Evolutionary conservation across 1,139 yeast species (phyloP).

Genomic region (Yamadazyma taylorii): DNA sequence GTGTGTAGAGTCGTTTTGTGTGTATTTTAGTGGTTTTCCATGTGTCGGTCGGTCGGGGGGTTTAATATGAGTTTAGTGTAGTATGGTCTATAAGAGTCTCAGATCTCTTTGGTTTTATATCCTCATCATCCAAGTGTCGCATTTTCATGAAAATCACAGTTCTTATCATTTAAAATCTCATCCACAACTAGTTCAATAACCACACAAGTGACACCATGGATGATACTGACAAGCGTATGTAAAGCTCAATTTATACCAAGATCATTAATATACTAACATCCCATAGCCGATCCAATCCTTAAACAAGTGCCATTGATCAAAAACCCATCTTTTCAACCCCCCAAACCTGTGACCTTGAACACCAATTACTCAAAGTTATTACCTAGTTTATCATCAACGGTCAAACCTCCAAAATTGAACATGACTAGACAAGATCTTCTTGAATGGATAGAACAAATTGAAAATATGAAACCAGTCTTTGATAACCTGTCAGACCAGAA

Average conservation of each 20-base stretch:
- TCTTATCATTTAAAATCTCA: too few species aligned
- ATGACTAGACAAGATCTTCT: slow-evolving; percentile 27
- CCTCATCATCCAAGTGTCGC: too few species aligned
- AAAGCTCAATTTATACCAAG: background rate
- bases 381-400: slow-evolving; percentile 33
- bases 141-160: too few species aligned
- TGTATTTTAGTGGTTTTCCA: too few species aligned
- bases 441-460: slow-evolving; percentile 31
- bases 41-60: too few species aligned
- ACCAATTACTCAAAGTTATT: slow-evolving; percentile 47
- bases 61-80: too few species aligned
- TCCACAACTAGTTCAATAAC: slow-evolving; percentile 1
- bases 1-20: too few species aligned
- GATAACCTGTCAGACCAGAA: slow-evolving; percentile 10
- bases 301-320: slow-evolving; percentile 59
- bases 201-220: slow-evolving; percentile 14
- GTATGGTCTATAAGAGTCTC: too few species aligned
- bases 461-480: slow-evolving; percentile 16
- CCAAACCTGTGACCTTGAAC: slow-evolving; percentile 57
- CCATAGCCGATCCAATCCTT: slow-evolving; percentile 49
- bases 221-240: slow-evolving; percentile 23
- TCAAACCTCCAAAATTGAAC: slow-evolving; percentile 41
- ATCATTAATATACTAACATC: slow-evolving; percentile 5
- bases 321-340: slow-evolving; percentile 56
- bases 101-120: too few species aligned